Evolutionary conservation across 2,329 filamentous ascomycete genomes (phyloP).

Genomic region (Seiridium cupressi): DNA sequence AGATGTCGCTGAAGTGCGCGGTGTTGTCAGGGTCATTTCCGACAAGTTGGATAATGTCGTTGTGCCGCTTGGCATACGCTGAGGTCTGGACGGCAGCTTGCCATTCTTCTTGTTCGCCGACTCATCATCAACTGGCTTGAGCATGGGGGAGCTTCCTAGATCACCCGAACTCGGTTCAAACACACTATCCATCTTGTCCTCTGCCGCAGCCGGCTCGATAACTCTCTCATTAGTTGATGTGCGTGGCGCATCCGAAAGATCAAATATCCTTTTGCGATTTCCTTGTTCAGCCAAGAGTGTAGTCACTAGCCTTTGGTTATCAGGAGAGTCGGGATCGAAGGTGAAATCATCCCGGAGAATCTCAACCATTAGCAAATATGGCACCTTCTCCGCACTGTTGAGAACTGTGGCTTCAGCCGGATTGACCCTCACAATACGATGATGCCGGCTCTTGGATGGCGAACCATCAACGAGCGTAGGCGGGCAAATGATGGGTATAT

Average conservation of each 20-base stretch:
- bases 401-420: conserved; percentile 81
- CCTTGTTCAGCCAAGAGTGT: conserved; percentile 57
- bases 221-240: conserved; percentile 38
- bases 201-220: conserved; percentile 34
- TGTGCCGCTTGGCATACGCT: conserved; percentile 21
- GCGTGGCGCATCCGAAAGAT: conserved; percentile 66
- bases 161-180: conserved; percentile 82
- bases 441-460: conserved; percentile 74
- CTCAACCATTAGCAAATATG: conserved; percentile 82
- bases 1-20: conserved; percentile 67
- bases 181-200: conserved; percentile 62
- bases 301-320: conserved; percentile 66
- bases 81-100: conserved; percentile 17
- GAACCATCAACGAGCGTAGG: conserved; percentile 70
- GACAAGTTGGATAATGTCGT: conserved; percentile 47
- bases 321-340: conserved; percentile 72
- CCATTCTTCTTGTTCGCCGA: conserved; percentile 33
- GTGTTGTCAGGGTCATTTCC: conserved; percentile 60
- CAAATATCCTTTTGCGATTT: conserved; percentile 61
- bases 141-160: conserved; percentile 69
- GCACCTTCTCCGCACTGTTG: conserved; percentile 84
- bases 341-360: conserved; percentile 79
- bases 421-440: conserved; percentile 79
- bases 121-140: conserved; percentile 56
- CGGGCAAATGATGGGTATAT: conserved; percentile 79